Evolutionary conservation across 129 eudicot species (phyloP).

Genomic region (Daucus carota): DNA sequence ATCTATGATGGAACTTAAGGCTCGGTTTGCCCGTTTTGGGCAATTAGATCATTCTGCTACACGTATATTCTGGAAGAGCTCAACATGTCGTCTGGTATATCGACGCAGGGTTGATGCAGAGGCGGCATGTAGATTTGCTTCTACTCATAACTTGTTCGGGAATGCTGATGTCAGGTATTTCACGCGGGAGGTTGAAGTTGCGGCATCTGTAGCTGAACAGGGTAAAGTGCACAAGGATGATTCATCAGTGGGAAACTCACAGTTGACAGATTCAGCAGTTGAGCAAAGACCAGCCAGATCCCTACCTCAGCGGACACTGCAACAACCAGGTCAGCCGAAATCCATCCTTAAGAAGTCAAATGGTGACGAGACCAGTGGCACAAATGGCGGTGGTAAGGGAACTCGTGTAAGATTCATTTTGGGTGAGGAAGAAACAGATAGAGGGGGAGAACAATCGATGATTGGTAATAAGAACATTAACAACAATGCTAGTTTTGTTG

Average conservation of each 20-base stretch:
- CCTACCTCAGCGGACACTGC: constrained; percentile 14
- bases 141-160: constrained; percentile 41
- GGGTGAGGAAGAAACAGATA: constrained; percentile 58
- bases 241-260: constrained; percentile 9
- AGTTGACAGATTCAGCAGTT: not conserved
- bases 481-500: constrained; percentile 35
- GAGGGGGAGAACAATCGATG: constrained; percentile 19
- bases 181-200: constrained; percentile 32
- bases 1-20: constrained; percentile 59
- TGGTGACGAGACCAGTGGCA: constrained; percentile 37
- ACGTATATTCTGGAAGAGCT: constrained; percentile 60
- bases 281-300: constrained; percentile 24
- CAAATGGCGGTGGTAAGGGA: constrained; percentile 24
- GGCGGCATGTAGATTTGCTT: constrained; percentile 44
- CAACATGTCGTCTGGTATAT: constrained; percentile 61
- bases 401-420: constrained; percentile 72
- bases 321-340: constrained; percentile 49
- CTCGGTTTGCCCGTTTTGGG: constrained; percentile 75
- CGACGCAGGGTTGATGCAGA: constrained; percentile 39
- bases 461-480: constrained; percentile 25
- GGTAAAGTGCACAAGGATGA: constrained; percentile 47
- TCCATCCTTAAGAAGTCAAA: constrained; percentile 66
- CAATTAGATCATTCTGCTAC: constrained; percentile 47
- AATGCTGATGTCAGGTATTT: constrained; percentile 43
- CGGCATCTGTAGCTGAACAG: constrained; percentile 29